Conservation (phyloP, 1,284 basidiomycete species). For the Marasmius sp. region DNA sequence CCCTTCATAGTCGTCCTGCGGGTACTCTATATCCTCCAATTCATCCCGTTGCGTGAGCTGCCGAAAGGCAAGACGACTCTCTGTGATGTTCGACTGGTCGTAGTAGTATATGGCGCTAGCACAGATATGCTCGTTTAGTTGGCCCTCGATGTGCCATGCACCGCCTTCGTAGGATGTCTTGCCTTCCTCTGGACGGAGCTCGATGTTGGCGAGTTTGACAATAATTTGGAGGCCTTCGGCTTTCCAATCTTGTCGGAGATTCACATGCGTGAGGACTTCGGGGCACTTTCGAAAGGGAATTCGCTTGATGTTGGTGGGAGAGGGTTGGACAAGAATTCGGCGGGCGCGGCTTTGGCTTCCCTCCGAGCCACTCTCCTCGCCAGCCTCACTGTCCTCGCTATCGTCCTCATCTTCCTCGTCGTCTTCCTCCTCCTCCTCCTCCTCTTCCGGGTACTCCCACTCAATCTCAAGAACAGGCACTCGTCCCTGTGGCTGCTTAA, state of each 20-base stretch:
- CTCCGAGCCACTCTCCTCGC: too few relatives aligned
- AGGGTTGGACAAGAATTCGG: too few relatives aligned
- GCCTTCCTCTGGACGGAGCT: slow-evolving; percentile 38
- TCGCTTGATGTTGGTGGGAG: too few relatives aligned
- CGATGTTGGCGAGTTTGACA: slow-evolving; percentile 50
- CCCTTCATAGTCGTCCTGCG: background rate
- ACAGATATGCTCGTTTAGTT: slow-evolving; percentile 47
- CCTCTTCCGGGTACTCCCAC: too few relatives aligned
- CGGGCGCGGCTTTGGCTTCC: too few relatives aligned
- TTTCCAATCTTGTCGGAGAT: slow-evolving; percentile 19
- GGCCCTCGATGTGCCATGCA: slow-evolving; percentile 39
- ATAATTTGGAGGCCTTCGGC: slow-evolving; percentile 42
- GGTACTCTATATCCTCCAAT: background rate
- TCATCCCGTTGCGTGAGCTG: background rate
- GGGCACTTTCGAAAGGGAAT: too few relatives aligned
- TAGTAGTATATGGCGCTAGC: slow-evolving; percentile 44
- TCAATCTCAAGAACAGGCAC: too few relatives aligned
- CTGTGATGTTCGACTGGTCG: slow-evolving; percentile 31
- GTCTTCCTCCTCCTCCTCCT: too few relatives aligned
- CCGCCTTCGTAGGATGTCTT: slow-evolving; percentile 36
- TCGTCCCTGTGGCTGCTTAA: background rate
- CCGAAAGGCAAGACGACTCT: slow-evolving; percentile 31
- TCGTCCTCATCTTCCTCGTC: too few relatives aligned
- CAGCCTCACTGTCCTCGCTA: too few relatives aligned
- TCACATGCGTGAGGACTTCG: background rate